These are phyloP conservation scores for Sphaerulina musiva DNA, from an alignment of 2,329 filamentous ascomycete species.

Conservation along the genomic window DNA sequence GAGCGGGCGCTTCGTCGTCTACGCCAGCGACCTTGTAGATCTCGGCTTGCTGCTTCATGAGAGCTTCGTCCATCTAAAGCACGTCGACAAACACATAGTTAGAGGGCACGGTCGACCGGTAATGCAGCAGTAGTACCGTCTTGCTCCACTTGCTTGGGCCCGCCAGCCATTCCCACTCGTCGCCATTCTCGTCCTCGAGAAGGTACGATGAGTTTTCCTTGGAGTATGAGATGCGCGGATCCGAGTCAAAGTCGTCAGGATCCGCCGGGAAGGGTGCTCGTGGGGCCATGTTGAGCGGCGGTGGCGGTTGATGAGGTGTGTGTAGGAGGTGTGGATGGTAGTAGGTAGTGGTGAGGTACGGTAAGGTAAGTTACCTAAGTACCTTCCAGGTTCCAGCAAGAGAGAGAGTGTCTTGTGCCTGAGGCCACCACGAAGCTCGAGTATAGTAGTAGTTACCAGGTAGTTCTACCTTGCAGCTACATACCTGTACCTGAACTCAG, in stretches of 20 bases:
- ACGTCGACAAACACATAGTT: slow-evolving; percentile 11
- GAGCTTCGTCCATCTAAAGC: slow-evolving; percentile 52
- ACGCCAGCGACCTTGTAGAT: slow-evolving; percentile 56
- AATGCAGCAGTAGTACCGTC: slow-evolving; percentile 40
- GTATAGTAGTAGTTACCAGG: too few species aligned
- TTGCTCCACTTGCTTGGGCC: slow-evolving; percentile 68
- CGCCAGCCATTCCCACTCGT: slow-evolving; percentile 76
- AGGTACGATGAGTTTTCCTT: slow-evolving; percentile 68
- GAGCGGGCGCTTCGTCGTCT: slow-evolving; percentile 45
- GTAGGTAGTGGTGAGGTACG: neutral
- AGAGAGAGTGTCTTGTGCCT: too few species aligned
- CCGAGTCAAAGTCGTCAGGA: slow-evolving; percentile 62
- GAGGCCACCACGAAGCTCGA: too few species aligned
- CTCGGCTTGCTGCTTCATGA: slow-evolving; percentile 55
- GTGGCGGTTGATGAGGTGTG: neutral
- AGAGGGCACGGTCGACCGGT: slow-evolving; percentile 12
- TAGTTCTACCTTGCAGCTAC: too few species aligned
- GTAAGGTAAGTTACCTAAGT: too few species aligned
- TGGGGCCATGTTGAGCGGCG: slow-evolving; percentile 15
- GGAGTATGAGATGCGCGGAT: slow-evolving; percentile 83
- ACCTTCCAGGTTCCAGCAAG: too few species aligned
- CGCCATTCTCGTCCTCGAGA: slow-evolving; percentile 74
- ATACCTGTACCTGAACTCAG: too few species aligned
- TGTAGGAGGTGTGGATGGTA: neutral
- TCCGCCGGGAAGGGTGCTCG: slow-evolving; percentile 46